A percentile compares a stretch with the other conserved stretches of the same genome.
These are phyloP conservation scores for Aspergillus sp. DNA, from an alignment of 2,329 filamentous ascomycete species.

Conservation along the genomic window DNA sequence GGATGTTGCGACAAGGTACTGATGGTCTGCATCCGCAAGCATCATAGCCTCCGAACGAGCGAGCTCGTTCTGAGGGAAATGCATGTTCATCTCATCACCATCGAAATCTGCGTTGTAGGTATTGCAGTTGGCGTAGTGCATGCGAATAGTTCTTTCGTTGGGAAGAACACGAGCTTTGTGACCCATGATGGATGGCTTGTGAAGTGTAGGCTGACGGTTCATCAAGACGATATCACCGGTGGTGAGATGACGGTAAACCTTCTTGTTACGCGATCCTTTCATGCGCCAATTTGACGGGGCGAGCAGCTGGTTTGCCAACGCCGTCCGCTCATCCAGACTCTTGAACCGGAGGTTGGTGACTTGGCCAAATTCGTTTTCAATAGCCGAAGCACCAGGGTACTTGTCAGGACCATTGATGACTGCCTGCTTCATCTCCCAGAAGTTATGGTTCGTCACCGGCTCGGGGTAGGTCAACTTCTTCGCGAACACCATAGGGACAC, in stretches of 20 bases:
- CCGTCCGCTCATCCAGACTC: constrained; percentile 81
- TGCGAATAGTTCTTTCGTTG: constrained; percentile 95
- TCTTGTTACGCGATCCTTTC: constrained; percentile 83
- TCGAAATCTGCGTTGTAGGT: constrained; percentile 99
- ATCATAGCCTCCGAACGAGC: constrained; percentile 89
- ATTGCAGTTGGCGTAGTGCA: constrained; percentile 99
- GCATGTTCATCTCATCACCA: constrained; percentile 99
- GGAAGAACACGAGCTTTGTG: constrained; percentile 89
- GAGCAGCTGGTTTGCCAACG: constrained; percentile 88
- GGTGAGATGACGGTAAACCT: constrained; percentile 92
- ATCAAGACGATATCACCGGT: constrained; percentile 97
- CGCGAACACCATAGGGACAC: constrained; percentile 96
- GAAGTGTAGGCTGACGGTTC: constrained; percentile 96
- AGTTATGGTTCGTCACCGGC: constrained; percentile 96
- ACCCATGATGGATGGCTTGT: constrained; percentile 99
- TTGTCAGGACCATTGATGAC: constrained; percentile 92
- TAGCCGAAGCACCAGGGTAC: constrained; percentile 91
- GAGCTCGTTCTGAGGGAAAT: constrained; percentile 96
- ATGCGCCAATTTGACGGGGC: constrained; percentile 76
- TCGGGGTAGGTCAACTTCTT: constrained; percentile 95
- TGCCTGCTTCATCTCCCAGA: constrained; percentile 90
- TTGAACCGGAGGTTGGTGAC: constrained; percentile 86
- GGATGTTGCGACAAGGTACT: constrained; percentile 91
- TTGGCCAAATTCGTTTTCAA: constrained; percentile 94
- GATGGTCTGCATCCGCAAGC: constrained; percentile 94